Evolutionary conservation across 164 flowering plant genomes (phyloP), one percentile per base, ranked within the genome.

Genomic region (Piper betle): DNA sequence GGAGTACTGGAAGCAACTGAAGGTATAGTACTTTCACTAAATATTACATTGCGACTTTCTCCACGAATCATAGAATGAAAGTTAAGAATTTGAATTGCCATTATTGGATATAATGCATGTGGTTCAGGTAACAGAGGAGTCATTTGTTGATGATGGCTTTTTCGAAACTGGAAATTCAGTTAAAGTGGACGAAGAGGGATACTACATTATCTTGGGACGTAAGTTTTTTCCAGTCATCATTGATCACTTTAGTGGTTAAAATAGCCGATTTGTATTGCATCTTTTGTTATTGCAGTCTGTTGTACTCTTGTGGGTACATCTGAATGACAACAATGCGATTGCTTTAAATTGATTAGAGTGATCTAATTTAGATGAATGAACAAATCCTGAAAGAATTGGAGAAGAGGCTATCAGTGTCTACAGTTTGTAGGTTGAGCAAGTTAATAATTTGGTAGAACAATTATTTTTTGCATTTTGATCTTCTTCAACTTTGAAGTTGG

Each of bases 81-180:
- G 33, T 25, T 25, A 25, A 10, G 33, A 25, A 25, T n/a, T 3
- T 3, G 39, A 58, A 58, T 16, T 20, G 13, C 48, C 41, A 37
- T 37, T 17, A 13, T 15, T 58, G 19, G 2, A 13, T 37, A 17
- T 13, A n/a, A 48, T 41, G 52, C 66, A 37, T 62, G 55, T 59
- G 13, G 64, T 42, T 20, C 67, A 93, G 98, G 90, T 90, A 41
- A 94, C 97, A 18, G 81, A 79, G 75, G 85, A 79, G 57, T 91
- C 96, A 13, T 91, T 94, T 75, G 74, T 71, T 60, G 86, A 77
- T 57, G 97, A 66, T 68, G 97, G 97, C 4, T 94, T 80, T 82
- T 91, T 94, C 84, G 85, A 77, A 78, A 94, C 99, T 62, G 96
- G 97, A 62, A 96, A 94, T 76, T 79, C 96, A 61, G 93, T 80